Evolutionary conservation across 208 protist species (phyloP), one percentile per base, ranked within the genome.

Genomic region (Endotrypanum monterogeii): DNA sequence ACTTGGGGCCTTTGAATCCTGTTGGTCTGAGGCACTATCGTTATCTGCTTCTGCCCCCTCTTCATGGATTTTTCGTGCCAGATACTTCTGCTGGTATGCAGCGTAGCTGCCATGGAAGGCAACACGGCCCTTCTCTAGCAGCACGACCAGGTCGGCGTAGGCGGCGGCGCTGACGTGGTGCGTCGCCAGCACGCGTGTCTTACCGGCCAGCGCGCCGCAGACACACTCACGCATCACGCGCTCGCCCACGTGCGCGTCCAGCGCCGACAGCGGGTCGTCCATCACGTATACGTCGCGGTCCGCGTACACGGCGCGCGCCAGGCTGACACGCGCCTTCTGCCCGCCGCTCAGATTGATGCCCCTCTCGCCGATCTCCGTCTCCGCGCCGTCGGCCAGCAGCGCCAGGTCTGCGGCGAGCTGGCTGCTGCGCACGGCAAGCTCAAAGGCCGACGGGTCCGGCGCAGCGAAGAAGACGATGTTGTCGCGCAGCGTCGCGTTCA

Each of bases 161-260:
- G 71, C 62, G 14, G 98, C 41, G 20, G 91, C 95, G 74, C 98
- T 94, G 48, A 98, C 48, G 73, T 98, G 92, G 83, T 99, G 97
- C 12, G 98, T 99, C 20, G 98, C 95, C 0, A 99, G 83, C 11
- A 99, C 70, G 16, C 93, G 85, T 9, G 97, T 98, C 72, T 94
- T 98, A 37, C 65, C 57, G 3, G 54, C 66, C 20, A 99, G 80
- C 6, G 67, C 25, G 35, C 95, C 81, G 5, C 85, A 54, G 12
- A 94, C 57, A 20, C 83, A 66, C 41, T 92, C 84, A 6, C 56
- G 57, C 60, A 96, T 67, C 4, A 97, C 74, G 14, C 78, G 77
- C 48, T 84, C 71, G 18, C 83, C 85, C 1, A 98, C 94, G 55
- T 96, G 83, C n/a, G 86, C 92, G 80, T 99, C 98, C 28, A 99